Conservation (phyloP, 148 eudicot genomes). For the Arctostaphylos glauca region DNA sequence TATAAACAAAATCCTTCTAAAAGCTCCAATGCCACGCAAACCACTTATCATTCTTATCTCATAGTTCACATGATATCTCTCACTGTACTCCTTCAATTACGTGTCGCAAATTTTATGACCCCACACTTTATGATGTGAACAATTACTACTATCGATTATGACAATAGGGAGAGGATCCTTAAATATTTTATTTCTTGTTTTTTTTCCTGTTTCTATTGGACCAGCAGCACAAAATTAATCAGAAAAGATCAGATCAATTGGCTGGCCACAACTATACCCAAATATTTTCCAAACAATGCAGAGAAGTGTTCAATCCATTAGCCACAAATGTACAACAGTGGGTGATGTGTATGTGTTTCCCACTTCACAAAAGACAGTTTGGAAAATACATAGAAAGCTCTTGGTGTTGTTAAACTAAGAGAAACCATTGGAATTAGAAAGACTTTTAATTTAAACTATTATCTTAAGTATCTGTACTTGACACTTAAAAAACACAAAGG, state of each 20-base stretch:
- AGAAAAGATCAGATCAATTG: background rate
- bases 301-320: background rate
- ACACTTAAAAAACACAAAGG: background rate
- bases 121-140: too few relatives aligned
- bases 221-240: background rate
- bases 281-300: background rate
- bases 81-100: too few relatives aligned
- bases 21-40: too few relatives aligned
- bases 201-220: background rate
- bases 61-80: too few relatives aligned
- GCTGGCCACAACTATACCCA: background rate
- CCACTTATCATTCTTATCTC: too few relatives aligned
- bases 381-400: background rate
- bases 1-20: too few relatives aligned
- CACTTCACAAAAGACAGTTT: background rate
- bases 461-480: background rate
- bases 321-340: background rate
- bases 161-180: background rate
- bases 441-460: background rate
- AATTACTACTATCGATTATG: background rate
- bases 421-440: background rate
- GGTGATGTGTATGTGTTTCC: slow-evolving; percentile 9
- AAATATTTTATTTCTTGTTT: too few relatives aligned
- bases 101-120: too few relatives aligned
- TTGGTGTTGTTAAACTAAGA: background rate